Evolutionary conservation across 169 alveolate species (phyloP).

Genomic region (Plasmodium ovale): DNA sequence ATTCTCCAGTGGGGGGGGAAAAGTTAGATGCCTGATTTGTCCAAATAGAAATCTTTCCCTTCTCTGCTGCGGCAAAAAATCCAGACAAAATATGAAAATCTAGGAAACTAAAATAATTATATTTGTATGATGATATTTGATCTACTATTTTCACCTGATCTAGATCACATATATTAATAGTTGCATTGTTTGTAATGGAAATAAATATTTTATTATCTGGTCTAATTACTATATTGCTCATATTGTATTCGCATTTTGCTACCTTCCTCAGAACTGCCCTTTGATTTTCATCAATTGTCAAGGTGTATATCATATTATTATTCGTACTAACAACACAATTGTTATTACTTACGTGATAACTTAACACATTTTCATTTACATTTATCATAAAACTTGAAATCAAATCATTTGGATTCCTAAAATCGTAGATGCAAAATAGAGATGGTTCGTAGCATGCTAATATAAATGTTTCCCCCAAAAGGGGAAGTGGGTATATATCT

Average conservation of each 20-base stretch:
- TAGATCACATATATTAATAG: constrained; percentile 31
- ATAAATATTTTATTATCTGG: constrained; percentile 18
- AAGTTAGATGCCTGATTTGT: constrained; percentile 6
- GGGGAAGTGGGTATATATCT: constrained; percentile 29
- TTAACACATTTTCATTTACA: constrained; percentile 25
- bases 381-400: constrained; percentile 22
- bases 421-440: constrained; percentile 35
- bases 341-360: constrained; percentile 28
- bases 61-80: constrained; percentile 37
- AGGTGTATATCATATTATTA: constrained; percentile 1
- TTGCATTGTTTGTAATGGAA: not conserved
- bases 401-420: constrained; percentile 5
- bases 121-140: constrained; percentile 16
- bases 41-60: constrained; percentile 26
- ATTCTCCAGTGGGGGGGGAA: too few relatives aligned
- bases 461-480: constrained; percentile 30
- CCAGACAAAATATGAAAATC: constrained; percentile 27
- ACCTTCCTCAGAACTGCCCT: not conserved
- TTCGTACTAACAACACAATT: constrained; percentile 25
- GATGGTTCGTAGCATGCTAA: constrained; percentile 30
- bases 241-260: not conserved
- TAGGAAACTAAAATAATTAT: constrained; percentile 19
- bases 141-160: constrained; percentile 6
- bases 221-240: constrained; percentile 26
- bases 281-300: constrained; percentile 6